phyloP scores from a whole-genome alignment of 805 yeast genomes.

The Candida fluviatilis region DNA sequence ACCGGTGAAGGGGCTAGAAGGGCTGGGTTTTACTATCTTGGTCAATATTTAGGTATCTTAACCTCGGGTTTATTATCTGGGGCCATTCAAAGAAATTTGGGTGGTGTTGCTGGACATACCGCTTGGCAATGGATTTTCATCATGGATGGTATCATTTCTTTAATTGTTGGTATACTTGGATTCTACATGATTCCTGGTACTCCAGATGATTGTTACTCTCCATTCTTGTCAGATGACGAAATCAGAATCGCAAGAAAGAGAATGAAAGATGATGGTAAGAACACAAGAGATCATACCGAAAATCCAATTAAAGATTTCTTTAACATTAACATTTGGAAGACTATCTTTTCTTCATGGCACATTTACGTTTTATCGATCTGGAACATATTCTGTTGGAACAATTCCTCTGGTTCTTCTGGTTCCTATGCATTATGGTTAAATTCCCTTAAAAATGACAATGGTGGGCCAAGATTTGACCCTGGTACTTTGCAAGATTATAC shows the following conservation, averaged over 20 bases:
- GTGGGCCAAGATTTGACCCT: constrained; percentile 20
- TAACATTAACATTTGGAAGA: constrained; percentile 46
- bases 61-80: constrained; percentile 63
- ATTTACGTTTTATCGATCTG: constrained; percentile 53
- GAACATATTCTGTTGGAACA: constrained; percentile 61
- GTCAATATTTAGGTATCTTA: constrained; percentile 59
- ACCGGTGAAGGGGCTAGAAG: constrained; percentile 55
- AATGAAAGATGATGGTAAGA: constrained; percentile 20
- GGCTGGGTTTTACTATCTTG: constrained; percentile 57
- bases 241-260: constrained; percentile 29
- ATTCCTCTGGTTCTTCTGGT: constrained; percentile 45
- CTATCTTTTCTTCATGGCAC: constrained; percentile 53
- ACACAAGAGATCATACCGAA: constrained; percentile 16
- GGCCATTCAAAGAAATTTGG: constrained; percentile 43
- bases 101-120: constrained; percentile 49
- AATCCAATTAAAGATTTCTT: constrained; percentile 31
- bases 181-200: constrained; percentile 61
- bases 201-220: constrained; percentile 42
- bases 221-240: constrained; percentile 32
- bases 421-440: constrained; percentile 54
- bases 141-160: constrained; percentile 57
- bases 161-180: constrained; percentile 55
- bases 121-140: constrained; percentile 78
- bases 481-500: constrained; percentile 38
- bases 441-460: constrained; percentile 21